phyloP scores from a whole-genome alignment of 345 rosid genomes.

The Mallotus nudiflorus region DNA sequence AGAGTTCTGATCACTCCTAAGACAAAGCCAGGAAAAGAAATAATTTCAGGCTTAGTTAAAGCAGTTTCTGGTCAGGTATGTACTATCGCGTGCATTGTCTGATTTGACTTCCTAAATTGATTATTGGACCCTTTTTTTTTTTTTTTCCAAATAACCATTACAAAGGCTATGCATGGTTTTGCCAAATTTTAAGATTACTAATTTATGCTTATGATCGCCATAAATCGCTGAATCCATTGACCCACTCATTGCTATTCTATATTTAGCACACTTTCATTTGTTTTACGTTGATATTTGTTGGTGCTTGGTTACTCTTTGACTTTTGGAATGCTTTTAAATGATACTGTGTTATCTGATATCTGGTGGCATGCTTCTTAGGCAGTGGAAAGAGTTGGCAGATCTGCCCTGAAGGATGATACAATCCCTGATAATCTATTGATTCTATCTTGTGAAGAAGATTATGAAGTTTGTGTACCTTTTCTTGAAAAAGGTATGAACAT shows the following conservation, averaged over 20 bases:
- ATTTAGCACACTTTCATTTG: background rate
- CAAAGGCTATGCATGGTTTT: background rate
- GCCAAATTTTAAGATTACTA: background rate
- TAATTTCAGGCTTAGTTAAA: conserved; percentile 57
- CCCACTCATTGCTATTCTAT: background rate
- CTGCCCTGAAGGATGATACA: conserved; percentile 56
- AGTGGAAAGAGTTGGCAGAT: conserved; percentile 72
- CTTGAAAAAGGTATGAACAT: conserved; percentile 65
- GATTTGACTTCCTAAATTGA: background rate
- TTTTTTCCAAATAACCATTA: background rate
- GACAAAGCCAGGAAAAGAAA: conserved; percentile 53
- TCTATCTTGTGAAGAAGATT: conserved; percentile 85
- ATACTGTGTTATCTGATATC: conserved; percentile 11
- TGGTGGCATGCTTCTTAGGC: conserved; percentile 45
- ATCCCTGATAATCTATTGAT: conserved; percentile 59
- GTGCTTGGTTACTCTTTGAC: background rate
- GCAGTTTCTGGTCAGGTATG: conserved; percentile 67
- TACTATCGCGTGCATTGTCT: background rate
- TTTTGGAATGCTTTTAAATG: background rate
- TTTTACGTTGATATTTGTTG: background rate
- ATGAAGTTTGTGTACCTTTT: conserved; percentile 51
- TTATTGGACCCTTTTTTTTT: background rate
- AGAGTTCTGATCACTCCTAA: conserved; percentile 60
- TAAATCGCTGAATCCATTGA: background rate
- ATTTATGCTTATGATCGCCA: background rate